phyloP scores from a whole-genome alignment of 2,329 filamentous ascomycete genomes.

The Colletotrichum tabaci region DNA sequence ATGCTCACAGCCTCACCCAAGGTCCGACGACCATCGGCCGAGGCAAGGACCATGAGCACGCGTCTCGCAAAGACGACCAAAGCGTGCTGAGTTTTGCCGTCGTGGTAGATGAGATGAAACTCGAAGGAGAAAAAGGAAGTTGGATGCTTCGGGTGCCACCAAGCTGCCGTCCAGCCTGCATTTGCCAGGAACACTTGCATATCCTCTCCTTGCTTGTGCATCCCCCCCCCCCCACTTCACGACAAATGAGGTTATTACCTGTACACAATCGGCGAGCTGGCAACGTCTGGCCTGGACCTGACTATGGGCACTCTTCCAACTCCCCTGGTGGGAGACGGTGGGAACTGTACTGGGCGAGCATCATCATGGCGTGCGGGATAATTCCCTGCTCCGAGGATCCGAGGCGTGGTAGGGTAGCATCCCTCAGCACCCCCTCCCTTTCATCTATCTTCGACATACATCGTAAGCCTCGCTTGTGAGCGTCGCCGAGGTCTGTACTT shows the following conservation, averaged over 20 bases:
- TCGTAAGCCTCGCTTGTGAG: conserved; percentile 18
- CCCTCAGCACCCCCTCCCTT: conserved; percentile 16
- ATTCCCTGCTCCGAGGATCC: conserved; percentile 30
- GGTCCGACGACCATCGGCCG: background rate
- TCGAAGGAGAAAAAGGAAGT: conserved; percentile 11
- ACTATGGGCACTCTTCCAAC: conserved; percentile 15
- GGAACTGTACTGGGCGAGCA: conserved; percentile 2
- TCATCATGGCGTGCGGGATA: conserved; percentile 28
- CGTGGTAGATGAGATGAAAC: conserved; percentile 23
- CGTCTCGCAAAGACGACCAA: background rate
- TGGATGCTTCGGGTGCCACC: conserved; percentile 23
- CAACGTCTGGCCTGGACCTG: conserved; percentile 30
- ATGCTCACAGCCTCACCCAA: background rate
- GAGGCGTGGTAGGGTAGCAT: conserved; percentile 38
- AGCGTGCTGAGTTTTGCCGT: conserved; percentile 28
- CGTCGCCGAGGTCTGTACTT: conserved; percentile 6
- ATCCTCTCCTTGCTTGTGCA: conserved; percentile 38
- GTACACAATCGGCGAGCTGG: conserved; percentile 13
- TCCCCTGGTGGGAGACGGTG: background rate
- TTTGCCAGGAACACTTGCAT: conserved; percentile 37
- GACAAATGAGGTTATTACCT: conserved; percentile 24
- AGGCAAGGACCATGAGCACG: background rate
- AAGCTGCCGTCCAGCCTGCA: conserved; percentile 27
- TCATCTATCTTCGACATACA: conserved; percentile 31
- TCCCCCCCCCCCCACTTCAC: conserved; percentile 26